Percentiles rank a stretch among this genome's conserved stretches.
phyloP scores from a whole-genome alignment of 2,329 filamentous ascomycete genomes.

The Sporothrix dimorphospora region DNA sequence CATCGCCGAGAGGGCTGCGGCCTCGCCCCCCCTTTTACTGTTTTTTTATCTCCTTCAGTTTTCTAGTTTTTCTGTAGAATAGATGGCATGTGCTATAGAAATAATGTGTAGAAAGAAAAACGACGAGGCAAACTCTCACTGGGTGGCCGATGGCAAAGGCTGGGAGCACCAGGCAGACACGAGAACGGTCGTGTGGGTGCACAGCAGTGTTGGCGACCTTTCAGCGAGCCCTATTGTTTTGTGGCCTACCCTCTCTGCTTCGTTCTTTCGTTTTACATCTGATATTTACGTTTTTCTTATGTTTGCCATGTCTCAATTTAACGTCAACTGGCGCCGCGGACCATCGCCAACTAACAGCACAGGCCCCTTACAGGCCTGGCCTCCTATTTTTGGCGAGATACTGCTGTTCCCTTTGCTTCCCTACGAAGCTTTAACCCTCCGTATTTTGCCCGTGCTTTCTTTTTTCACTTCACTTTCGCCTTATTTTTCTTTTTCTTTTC shows the following conservation, averaged over 20 bases:
- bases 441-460: background rate
- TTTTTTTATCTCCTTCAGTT: background rate
- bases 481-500: background rate
- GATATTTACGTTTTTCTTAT: background rate
- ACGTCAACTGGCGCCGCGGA: background rate
- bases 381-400: constrained; percentile 21
- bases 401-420: background rate
- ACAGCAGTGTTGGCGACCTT: background rate
- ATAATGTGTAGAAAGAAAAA: background rate
- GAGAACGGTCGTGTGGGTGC: background rate
- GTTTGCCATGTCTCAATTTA: background rate
- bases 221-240: background rate
- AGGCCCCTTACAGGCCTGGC: background rate
- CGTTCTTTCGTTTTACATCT: background rate
- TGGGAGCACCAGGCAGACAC: constrained; percentile 20
- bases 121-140: background rate
- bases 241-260: background rate
- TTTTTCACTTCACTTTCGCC: background rate
- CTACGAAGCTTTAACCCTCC: background rate
- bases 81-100: background rate
- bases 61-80: too few species aligned
- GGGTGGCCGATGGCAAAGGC: background rate
- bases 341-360: background rate
- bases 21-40: background rate
- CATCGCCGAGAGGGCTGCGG: background rate